Base-by-base conservation (phyloP, 768 basidiomycete genomes). In the Hericium alpestre region DNA sequence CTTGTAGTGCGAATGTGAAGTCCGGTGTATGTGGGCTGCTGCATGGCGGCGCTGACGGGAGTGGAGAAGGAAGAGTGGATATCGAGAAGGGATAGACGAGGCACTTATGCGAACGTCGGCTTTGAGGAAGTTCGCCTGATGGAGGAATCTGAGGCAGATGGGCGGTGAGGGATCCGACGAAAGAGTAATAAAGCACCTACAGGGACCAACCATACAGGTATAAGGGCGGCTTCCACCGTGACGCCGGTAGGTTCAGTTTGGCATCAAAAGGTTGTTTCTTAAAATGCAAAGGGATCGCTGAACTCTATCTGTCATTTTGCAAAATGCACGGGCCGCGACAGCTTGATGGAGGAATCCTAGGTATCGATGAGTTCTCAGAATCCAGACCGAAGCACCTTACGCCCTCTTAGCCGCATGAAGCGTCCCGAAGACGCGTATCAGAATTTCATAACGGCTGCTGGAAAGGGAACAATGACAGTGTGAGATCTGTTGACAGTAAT, bases 1-100 rank as follows among this genome's bases (percentile, higher is more conserved):
- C 64, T 64, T 38, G 69, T 65, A 51, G 65, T 67, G 50, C 71
- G 69, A 51, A 74, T 62, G 63, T 71, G 73, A 49, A 72, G 61
- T 52, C 64, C 64, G 43, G 66, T 66, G 61, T 64, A 69, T 11
- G 73, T 74, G 18, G 73, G 73, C 38, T 54, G 57, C 61, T 73
- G 73, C 64, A 68, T 71, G 51, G 53, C 23, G 50, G 48, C 9
- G 32, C 32, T 1, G 53, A 53, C 38, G 57, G 27, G 49, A 47
- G 37, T 40, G 55, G 38, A 50, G 60, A 41, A 38, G 52, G 58
- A 57, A 53, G 23, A 58, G 25, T 25, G 25, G 38, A 25, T n/a
- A 40, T 25, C 38, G 43, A 57, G 51, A 39, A 48, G 27, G 59
- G 54, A 56, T 58, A 60, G 58, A 54, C n/a, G 56, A 38, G 46